Evolutionary conservation across 106 monocot species (phyloP).

Genomic region (Dioscorea dumetorum): DNA sequence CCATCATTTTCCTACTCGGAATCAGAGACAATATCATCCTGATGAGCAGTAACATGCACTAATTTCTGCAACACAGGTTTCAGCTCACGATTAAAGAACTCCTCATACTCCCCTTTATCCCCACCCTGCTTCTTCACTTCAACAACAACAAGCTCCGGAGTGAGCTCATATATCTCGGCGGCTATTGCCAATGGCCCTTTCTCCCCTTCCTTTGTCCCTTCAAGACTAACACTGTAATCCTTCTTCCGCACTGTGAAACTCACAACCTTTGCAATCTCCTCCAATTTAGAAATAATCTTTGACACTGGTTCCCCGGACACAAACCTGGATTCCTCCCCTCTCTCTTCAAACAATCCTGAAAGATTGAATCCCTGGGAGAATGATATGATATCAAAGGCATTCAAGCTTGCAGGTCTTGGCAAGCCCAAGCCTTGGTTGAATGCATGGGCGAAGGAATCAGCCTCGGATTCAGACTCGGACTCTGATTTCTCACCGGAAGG

Average conservation of each 20-base stretch:
- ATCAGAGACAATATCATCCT: conserved; percentile 1
- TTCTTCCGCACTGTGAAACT: conserved; percentile 23
- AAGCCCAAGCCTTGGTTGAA: conserved; percentile 1
- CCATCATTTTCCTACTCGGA: conserved; percentile 5
- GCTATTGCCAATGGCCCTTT: conserved; percentile 17
- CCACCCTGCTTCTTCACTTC: conserved; percentile 30
- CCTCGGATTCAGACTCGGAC: conserved; percentile 17
- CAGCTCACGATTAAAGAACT: conserved; percentile 25
- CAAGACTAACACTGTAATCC: conserved; percentile 21
- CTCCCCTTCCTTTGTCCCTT: conserved; percentile 20
- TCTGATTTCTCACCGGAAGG: conserved; percentile 3
- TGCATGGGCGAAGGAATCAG: not conserved
- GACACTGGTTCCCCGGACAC: conserved; percentile 16
- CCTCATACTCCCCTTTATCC: conserved; percentile 17
- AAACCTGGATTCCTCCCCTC: conserved; percentile 23
- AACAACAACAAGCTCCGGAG: conserved; percentile 10
- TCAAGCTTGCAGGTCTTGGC: conserved; percentile 25
- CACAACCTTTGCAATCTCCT: conserved; percentile 22
- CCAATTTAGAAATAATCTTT: conserved; percentile 21
- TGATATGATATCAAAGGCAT: conserved; percentile 27
- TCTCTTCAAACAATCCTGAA: conserved; percentile 24
- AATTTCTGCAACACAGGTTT: conserved; percentile 25
- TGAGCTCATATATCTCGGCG: conserved; percentile 27
- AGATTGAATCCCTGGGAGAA: conserved; percentile 24
- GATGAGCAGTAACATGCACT: not conserved